Evolutionary conservation across 2,329 filamentous ascomycete species (phyloP), one percentile per base, ranked within the genome.

Genomic region (Chaetothyriales sp.): DNA sequence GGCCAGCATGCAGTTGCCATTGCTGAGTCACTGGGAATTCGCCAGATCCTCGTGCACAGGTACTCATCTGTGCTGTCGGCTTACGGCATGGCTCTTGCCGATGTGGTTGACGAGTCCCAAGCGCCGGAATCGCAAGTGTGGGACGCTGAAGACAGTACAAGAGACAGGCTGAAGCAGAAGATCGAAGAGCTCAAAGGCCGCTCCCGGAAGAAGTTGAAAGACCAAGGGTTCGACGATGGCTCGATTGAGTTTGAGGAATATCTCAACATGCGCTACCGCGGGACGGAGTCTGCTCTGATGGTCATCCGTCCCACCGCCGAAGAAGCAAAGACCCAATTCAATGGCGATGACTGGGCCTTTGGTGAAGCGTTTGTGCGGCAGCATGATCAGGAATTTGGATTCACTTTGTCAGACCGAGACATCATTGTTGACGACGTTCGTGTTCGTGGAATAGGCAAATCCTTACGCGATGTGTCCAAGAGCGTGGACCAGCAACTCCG

Each of bases 1-100:
- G 89, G 89, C 0, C 89, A 95, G 65, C 89, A 95, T 61, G 89
- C 89, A 1, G 88, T 94, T 18, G 88, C 89, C 1, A 94, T 95
- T 56, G 89, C 89, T 1, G 82, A 88, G 62, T 85, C 85, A 2
- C 72, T 95, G 1, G 88, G 88, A 0, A 89, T 95, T 58, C 80
- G 77, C 20, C 88, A 94, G 64, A 92, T 94, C 33, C 74, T 95
- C 8, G 77, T 95, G 1, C 89, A 95, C 66, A 77, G 86, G 52
- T 95, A 95, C 64, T 94, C 89, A 0, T 95, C 89, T 0, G 87
- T 95, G 0, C 73, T 95, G 0, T 95, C 89, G 0, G 89, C 89
- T 0, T 95, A 95, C 59, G 89, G 89, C 13, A 90, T 95, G 83
- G 88, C 89, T 0, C 71, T 95, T 4, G 89, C 89, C 9, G 89